phyloP scores from a whole-genome alignment of 2,329 filamentous ascomycete genomes.

The Talaromyces funiculosus region DNA sequence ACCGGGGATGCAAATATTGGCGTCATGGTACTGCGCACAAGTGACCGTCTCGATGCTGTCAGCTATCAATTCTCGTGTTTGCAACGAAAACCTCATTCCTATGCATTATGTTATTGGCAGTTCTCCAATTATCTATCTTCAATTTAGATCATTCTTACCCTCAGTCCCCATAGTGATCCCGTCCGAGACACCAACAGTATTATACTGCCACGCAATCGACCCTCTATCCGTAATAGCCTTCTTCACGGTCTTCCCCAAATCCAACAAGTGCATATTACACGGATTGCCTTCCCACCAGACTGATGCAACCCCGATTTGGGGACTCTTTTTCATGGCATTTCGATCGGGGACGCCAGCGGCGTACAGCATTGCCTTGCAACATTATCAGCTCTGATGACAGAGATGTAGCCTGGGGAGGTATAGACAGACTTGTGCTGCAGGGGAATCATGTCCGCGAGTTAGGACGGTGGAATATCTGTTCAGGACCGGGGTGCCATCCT shows the following conservation, averaged over 20 bases:
- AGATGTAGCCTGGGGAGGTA: neutral
- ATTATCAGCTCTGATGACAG: neutral
- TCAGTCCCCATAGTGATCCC: slow-evolving; percentile 94
- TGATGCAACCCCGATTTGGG: slow-evolving; percentile 83
- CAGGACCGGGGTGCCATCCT: slow-evolving; percentile 58
- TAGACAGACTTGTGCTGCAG: slow-evolving; percentile 65
- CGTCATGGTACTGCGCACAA: slow-evolving; percentile 86
- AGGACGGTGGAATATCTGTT: slow-evolving; percentile 83
- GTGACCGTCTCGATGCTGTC: slow-evolving; percentile 93
- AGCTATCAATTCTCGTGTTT: slow-evolving; percentile 85
- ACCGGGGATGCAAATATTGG: slow-evolving; percentile 85
- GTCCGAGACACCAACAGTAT: slow-evolving; percentile 83
- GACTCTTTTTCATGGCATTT: slow-evolving; percentile 80
- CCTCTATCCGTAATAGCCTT: slow-evolving; percentile 70
- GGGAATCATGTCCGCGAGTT: slow-evolving; percentile 82
- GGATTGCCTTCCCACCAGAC: slow-evolving; percentile 99
- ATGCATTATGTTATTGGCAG: slow-evolving; percentile 17
- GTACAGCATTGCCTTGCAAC: slow-evolving; percentile 78
- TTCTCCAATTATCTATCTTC: neutral
- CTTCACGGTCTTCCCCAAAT: slow-evolving; percentile 84
- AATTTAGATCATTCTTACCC: slow-evolving; percentile 55
- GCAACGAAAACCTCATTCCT: slow-evolving; percentile 92
- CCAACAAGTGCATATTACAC: slow-evolving; percentile 76
- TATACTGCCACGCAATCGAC: slow-evolving; percentile 94
- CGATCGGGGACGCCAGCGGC: slow-evolving; percentile 80